These are phyloP conservation scores for Colletotrichum sp. DNA, from an alignment of 2,329 filamentous ascomycete genomes.

Conservation along the genomic window DNA sequence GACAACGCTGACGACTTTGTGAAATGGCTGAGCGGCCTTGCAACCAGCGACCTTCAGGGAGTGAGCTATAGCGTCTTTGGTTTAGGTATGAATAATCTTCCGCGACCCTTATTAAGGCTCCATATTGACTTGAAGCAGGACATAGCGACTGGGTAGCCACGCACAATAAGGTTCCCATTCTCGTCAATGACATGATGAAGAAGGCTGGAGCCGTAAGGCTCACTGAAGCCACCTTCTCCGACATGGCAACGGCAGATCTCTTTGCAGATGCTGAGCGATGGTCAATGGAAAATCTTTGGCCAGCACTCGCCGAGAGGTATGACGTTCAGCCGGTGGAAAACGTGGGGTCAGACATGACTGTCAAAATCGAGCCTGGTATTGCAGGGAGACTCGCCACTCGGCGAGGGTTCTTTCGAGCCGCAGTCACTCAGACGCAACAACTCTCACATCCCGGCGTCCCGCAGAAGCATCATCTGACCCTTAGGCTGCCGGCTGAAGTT, in stretches of 20 bases:
- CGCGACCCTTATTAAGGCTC: no score
- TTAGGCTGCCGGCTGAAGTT: not conserved
- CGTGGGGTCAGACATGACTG: not conserved
- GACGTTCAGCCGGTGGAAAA: not conserved
- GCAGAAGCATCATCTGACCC: not conserved
- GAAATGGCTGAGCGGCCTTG: conserved; percentile 64
- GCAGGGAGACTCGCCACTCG: not conserved
- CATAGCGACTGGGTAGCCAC: not conserved
- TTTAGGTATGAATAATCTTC: conserved; percentile 28
- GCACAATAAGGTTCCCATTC: not conserved
- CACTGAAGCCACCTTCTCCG: not conserved
- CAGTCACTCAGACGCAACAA: not conserved
- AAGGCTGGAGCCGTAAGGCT: not conserved
- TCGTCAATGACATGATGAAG: not conserved
- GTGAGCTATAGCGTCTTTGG: conserved; percentile 74
- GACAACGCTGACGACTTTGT: conserved; percentile 75
- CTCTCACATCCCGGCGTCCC: not conserved
- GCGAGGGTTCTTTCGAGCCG: not conserved
- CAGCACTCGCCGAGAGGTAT: not conserved
- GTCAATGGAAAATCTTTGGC: not conserved
- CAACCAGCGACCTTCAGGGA: conserved; percentile 52
- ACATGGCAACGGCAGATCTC: not conserved
- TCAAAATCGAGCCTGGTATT: not conserved
- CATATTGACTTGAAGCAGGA: not conserved
- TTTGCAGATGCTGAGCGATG: not conserved